Evolutionary conservation across 805 yeast genomes (phyloP).

Genomic region (Schwanniomyces sp.): DNA sequence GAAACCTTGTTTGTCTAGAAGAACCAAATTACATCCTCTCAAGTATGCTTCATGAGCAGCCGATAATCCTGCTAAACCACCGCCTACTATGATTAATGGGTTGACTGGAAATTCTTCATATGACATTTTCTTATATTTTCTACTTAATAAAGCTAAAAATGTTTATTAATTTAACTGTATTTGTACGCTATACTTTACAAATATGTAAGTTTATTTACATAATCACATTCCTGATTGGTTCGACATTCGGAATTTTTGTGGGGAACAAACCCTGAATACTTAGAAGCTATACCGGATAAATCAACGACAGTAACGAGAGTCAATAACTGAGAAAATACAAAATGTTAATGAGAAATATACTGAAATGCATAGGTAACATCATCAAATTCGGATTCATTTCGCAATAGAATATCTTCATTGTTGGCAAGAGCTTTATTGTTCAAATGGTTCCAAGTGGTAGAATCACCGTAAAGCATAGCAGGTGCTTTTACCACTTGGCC

Average conservation of each 20-base stretch:
- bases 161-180: background rate
- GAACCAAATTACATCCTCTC: slow-evolving; percentile 52
- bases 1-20: slow-evolving; percentile 60
- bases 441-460: slow-evolving; percentile 96
- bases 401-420: slow-evolving; percentile 76
- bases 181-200: background rate
- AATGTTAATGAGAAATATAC: slow-evolving; percentile 72
- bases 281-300: too few relatives aligned
- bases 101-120: slow-evolving; percentile 21
- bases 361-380: slow-evolving; percentile 89
- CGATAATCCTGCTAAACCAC: slow-evolving; percentile 63
- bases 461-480: slow-evolving; percentile 95
- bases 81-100: slow-evolving; percentile 58
- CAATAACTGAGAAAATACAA: background rate
- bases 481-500: slow-evolving; percentile 65
- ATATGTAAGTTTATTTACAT: background rate
- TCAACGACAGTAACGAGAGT: too few relatives aligned
- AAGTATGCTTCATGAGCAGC: slow-evolving; percentile 59
- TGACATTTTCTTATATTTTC: background rate
- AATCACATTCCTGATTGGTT: background rate
- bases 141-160: background rate
- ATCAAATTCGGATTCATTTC: slow-evolving; percentile 66
- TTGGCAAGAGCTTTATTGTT: slow-evolving; percentile 56
- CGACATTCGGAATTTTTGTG: background rate
- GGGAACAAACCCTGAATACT: background rate